Conservation (phyloP, 306 rosid genomes). For the Urtica urens region DNA sequence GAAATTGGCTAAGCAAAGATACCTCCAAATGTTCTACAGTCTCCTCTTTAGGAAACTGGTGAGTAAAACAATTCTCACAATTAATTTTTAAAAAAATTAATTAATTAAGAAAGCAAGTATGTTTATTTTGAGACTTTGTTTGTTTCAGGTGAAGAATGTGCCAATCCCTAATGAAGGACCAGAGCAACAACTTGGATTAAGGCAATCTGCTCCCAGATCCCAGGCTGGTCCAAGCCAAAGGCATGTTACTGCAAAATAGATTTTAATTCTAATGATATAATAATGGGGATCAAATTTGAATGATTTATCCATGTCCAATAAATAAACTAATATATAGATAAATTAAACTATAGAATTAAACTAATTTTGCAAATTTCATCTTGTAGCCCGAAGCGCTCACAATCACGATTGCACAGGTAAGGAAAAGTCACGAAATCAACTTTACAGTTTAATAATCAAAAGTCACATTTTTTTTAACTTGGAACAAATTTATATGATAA, state of each 20-base stretch:
- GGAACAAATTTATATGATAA: constrained; percentile 1
- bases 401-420: constrained; percentile 51
- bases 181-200: constrained; percentile 24
- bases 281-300: neutral
- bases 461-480: neutral
- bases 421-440: neutral
- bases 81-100: no score
- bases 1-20: constrained; percentile 76
- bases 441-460: neutral
- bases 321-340: neutral
- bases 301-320: no score
- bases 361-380: constrained; percentile 17
- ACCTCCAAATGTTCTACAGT: constrained; percentile 72
- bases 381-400: constrained; percentile 52
- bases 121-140: no score
- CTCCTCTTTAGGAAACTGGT: constrained; percentile 67
- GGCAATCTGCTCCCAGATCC: constrained; percentile 19
- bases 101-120: no score
- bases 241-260: constrained; percentile 23
- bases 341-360: neutral
- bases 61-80: neutral
- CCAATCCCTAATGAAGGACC: constrained; percentile 44
- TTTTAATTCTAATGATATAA: constrained; percentile 4
- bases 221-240: constrained; percentile 24
- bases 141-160: constrained; percentile 52